Base-by-base conservation (phyloP, 805 yeast genomes). In the Myxozyma nipponensis region DNA sequence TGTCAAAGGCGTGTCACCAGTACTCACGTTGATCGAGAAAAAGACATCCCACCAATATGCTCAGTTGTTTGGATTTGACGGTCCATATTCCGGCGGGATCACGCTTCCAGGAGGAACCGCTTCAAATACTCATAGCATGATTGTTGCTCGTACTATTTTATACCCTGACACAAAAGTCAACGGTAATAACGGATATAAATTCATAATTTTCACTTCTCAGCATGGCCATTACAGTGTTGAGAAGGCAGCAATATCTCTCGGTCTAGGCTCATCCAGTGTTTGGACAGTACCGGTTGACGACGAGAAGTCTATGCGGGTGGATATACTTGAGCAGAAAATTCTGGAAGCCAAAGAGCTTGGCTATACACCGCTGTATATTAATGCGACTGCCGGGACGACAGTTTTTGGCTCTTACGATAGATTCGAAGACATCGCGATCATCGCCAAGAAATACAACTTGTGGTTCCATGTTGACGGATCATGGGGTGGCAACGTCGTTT, bases 401-500 rank as follows among this genome's bases (percentile, higher is more conserved):
- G 95, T 86, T 0, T 84, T 81, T 60, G 95, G 95, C 0, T 83
- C 93, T 4, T 87, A 75, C 65, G 95, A 86, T 62, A 81, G 83
- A 19, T 74, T 86, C 59, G 72, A 63, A 23, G 76, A 75, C 38
- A 79, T 87, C 32, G 66, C 81, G 1, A 62, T 50, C 1, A 64
- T 86, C 1, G 79, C 89, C 15, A 70, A 76, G 48, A 71, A 72
- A 49, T 63, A 81, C 65, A 66, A 73, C n/a, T 45, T 79, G 5
- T 87, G 95, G 91, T 77, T 84, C 63, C 95, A 86, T 65, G 77
- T 86, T 37, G 95, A 86, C 67, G 95, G 93, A 1, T 84, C 93
- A 4, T 86, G 95, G 95, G 95, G 95, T 30, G 95, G 91, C 6
- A 87, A 87, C 60, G 82, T 84, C 7, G 74, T 85, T 0, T 87